phyloP scores from a whole-genome alignment of 2,329 filamentous ascomycete genomes.

The Chlorencoelia australis region DNA sequence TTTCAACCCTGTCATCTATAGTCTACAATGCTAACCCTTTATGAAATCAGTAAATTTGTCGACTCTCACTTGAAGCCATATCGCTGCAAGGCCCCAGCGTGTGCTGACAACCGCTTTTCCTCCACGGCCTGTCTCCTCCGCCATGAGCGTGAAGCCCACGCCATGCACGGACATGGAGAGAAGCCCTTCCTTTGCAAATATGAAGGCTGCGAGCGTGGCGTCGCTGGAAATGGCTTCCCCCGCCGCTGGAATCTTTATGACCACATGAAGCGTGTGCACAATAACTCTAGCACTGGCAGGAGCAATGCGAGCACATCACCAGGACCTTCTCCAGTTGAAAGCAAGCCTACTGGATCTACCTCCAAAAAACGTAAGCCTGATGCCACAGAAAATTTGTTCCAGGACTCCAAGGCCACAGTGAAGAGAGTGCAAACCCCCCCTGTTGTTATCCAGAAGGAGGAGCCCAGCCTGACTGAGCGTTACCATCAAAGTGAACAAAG shows the following conservation, averaged over 20 bases:
- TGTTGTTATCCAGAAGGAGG: conserved; percentile 16
- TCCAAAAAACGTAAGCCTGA: conserved; percentile 25
- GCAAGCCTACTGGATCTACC: conserved; percentile 11
- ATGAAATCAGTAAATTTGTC: conserved; percentile 69
- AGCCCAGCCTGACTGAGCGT: conserved; percentile 21
- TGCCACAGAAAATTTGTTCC: conserved; percentile 15
- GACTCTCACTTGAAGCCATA: conserved; percentile 96
- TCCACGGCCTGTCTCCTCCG: conserved; percentile 91
- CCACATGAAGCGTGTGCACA: conserved; percentile 94
- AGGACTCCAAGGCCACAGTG: conserved; percentile 14
- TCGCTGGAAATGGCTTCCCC: conserved; percentile 79
- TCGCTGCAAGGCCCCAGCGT: conserved; percentile 77
- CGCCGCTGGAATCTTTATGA: conserved; percentile 93
- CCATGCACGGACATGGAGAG: conserved; percentile 87
- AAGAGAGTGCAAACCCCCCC: conserved; percentile 21
- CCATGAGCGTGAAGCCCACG: conserved; percentile 91
- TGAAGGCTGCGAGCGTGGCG: conserved; percentile 74
- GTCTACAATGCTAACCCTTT: conserved; percentile 22
- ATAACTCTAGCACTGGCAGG: conserved; percentile 28
- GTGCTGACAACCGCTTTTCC: conserved; percentile 81
- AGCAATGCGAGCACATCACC: conserved; percentile 20
- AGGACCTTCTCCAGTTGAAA: conserved; percentile 15
- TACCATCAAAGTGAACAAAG: conserved; percentile 21
- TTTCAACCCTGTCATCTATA: conserved; percentile 1
- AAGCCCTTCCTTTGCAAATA: conserved; percentile 88